Base-by-base conservation (phyloP, 2,329 filamentous ascomycete genomes). In the Exutisphaerella laricina region DNA sequence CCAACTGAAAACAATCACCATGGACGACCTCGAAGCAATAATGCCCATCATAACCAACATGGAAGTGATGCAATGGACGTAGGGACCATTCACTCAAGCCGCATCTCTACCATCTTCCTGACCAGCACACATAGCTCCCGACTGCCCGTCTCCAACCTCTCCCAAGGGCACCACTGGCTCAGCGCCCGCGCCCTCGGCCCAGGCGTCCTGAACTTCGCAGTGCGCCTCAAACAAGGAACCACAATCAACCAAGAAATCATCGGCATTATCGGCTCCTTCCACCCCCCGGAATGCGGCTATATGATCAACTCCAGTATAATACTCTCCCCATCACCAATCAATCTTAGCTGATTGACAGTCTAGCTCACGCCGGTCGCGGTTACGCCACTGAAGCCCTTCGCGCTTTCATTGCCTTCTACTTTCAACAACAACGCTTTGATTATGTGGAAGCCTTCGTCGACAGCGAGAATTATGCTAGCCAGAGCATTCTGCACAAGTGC, bases 31-130 rank as follows among this genome's bases (percentile, higher is more conserved):
- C n/a, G 42, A 48, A 17, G 45, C 39, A 3, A 38, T 55, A 9
- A 50, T 77, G 49, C 62, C 63, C 16, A 65, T 85, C 40, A 76
- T 80, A 17, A 68, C 66, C 10, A 69, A 80, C 57, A 70, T 72
- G 4, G 77, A 80, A 51, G 76, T 81, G 34, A 85, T 85, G 82
- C 60, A 61, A 41, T 80, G 73, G 69, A 80, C 79, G 40, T 50
- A 71, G 70, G 44, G 43, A 52, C 6, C 51, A 65, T 6, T 73
- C 81, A 61, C n/a, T n/a, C n/a, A n/a, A n/a, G 47, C 55, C 34
- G 2, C 10, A 1, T 2, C 14, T 8, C 4, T 10, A 7, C 13
- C 13, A 18, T 9, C 40, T 65, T 74, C 1, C 73, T 72, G 4
- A 62, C 70, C 39, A 75, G 81, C 53, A 51, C 60, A 54, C 2